Evolutionary conservation across 2,329 filamentous ascomycete genomes (phyloP).

Genomic region (Xylariaceae sp.): DNA sequence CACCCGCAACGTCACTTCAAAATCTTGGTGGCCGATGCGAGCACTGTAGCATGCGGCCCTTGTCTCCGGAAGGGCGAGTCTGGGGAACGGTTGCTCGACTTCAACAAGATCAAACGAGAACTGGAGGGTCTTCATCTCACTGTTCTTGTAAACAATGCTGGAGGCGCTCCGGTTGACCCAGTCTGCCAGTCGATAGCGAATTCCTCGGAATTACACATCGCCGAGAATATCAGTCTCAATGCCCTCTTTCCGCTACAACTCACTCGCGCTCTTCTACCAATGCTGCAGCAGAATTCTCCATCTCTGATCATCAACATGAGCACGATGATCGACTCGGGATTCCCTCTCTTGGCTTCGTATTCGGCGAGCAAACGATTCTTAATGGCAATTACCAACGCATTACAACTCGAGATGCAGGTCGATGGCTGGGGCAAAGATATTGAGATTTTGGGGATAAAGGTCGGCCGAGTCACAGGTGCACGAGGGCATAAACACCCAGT

Average conservation of each 20-base stretch:
- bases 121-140: slow-evolving; percentile 40
- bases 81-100: slow-evolving; percentile 7
- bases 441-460: neutral
- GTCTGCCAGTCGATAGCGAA: slow-evolving; percentile 36
- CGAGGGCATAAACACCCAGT: slow-evolving; percentile 1
- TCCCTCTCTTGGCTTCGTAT: slow-evolving; percentile 47
- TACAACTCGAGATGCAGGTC: slow-evolving; percentile 39
- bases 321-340: slow-evolving; percentile 41
- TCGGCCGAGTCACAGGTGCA: slow-evolving; percentile 9
- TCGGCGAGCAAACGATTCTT: slow-evolving; percentile 44
- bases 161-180: slow-evolving; percentile 35
- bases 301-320: slow-evolving; percentile 49
- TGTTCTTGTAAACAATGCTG: slow-evolving; percentile 55
- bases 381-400: slow-evolving; percentile 36
- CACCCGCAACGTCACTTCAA: slow-evolving; percentile 39
- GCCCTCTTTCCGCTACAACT: slow-evolving; percentile 47
- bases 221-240: slow-evolving; percentile 45
- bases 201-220: slow-evolving; percentile 35
- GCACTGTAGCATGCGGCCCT: slow-evolving; percentile 23
- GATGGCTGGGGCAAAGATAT: slow-evolving; percentile 8
- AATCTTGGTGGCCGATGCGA: slow-evolving; percentile 40
- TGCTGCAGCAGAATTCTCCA: slow-evolving; percentile 38
- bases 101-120: slow-evolving; percentile 15
- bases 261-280: slow-evolving; percentile 43
- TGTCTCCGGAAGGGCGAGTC: slow-evolving; percentile 5